Evolutionary conservation across 768 basidiomycete species (phyloP), one percentile per base, ranked within the genome.

Genomic region (Gloeostereum incarnatum): DNA sequence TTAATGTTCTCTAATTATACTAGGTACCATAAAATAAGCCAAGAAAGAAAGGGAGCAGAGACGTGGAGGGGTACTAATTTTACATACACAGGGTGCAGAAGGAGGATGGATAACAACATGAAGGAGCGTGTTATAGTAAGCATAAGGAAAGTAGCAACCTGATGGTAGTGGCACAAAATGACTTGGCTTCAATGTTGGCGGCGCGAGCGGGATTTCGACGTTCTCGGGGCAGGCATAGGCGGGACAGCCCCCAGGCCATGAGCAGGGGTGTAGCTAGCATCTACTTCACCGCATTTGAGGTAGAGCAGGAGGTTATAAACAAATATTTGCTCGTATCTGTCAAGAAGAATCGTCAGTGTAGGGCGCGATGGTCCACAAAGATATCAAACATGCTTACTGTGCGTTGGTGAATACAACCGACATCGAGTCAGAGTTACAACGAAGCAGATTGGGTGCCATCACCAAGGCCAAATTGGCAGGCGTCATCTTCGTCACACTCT

Each of bases 321-420:
- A 50, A 94, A 93, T 38, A 78, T 72, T 51, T 92, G 85, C 52
- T 96, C 91, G 50, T 82, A 93, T 55, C 86, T 86, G 41, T 18
- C 36, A 38, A 47, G 26, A 51, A 36, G 19, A 38, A 29, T 10
- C 34, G 17, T 40, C 17, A 31, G 26, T 38, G n/a, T 18, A 47
- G 35, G 19, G 40, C 25, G 31, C 26, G 35, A 29, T 20, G 10
- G 35, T 32, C 19, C 14, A 41, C 18, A 23, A 18, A 30, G 21
- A 39, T 13, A 6, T 36, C 17, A 40, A 25, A 6, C 21, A 38
- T 8, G 71, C 87, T 60, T 51, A 91, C 89, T 85, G 83, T 10
- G 92, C 75, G 57, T 94, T 96, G 22, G 85, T 91, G 54, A 90
- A 93, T 7, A 92, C 90, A 7, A 92, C 66, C 5, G 82, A 70